Percentiles rank a stretch among this genome's conserved stretches.
These are phyloP conservation scores for Xylaria sp. DNA, from an alignment of 2,329 filamentous ascomycete genomes.

Conservation along the genomic window DNA sequence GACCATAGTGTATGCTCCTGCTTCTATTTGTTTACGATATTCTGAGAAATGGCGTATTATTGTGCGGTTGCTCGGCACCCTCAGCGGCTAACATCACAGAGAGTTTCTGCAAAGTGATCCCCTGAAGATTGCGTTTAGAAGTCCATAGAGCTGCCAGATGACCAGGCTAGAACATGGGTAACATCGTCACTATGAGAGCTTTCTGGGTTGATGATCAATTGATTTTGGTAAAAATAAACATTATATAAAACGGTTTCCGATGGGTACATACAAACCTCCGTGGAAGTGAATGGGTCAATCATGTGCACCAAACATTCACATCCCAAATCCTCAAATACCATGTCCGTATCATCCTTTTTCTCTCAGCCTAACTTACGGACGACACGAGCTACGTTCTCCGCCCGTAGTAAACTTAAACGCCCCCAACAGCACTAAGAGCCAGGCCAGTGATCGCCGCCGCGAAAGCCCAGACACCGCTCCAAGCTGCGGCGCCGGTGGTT, in stretches of 20 bases:
- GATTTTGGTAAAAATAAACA: conserved; percentile 23
- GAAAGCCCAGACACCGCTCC: conserved; percentile 78
- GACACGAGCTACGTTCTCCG: neutral
- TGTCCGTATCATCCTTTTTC: neutral
- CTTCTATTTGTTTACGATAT: neutral
- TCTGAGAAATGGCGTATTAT: neutral
- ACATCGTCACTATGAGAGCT: neutral
- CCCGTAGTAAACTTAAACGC: conserved; percentile 53
- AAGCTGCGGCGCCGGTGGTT: conserved; percentile 73
- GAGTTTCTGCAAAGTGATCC: neutral
- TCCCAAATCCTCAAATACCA: conserved; percentile 5
- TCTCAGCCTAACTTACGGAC: conserved; percentile 1
- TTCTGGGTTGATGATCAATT: conserved; percentile 3
- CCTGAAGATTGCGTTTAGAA: neutral
- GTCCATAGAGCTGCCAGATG: neutral
- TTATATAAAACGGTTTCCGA: conserved; percentile 26
- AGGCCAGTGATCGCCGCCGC: conserved; percentile 69
- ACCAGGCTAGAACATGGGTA: neutral
- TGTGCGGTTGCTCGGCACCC: neutral
- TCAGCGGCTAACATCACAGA: neutral
- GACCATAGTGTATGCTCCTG: neutral
- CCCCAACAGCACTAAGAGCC: conserved; percentile 62
- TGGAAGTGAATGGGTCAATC: conserved; percentile 5
- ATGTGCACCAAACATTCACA: conserved; percentile 1
- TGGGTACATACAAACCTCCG: conserved; percentile 15